These are phyloP conservation scores for Theileria orientalis DNA, from an alignment of 169 alveolate genomes.

Conservation along the genomic window DNA sequence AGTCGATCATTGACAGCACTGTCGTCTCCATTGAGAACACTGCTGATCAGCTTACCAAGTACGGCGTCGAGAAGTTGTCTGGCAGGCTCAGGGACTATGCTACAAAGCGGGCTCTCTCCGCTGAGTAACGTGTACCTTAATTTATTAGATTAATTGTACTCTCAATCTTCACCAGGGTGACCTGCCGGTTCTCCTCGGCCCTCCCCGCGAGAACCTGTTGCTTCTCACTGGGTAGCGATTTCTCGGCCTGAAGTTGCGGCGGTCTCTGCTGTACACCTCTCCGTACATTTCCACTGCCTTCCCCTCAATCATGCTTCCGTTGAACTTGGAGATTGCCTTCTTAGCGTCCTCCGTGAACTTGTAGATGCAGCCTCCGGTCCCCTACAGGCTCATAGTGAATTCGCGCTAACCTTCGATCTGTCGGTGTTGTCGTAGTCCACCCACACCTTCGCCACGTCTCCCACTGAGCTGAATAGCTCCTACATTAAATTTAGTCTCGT, in stretches of 20 bases:
- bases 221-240: background rate
- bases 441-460: slow-evolving; percentile 73
- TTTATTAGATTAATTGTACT: background rate
- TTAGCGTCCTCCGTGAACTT: slow-evolving; percentile 67
- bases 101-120: background rate
- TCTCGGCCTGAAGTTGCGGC: slow-evolving; percentile 6
- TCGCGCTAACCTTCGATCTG: slow-evolving; percentile 73
- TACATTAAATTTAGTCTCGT: background rate
- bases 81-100: slow-evolving; percentile 10
- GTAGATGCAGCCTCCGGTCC: slow-evolving; percentile 76
- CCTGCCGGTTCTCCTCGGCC: background rate
- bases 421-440: slow-evolving; percentile 78
- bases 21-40: slow-evolving; percentile 34
- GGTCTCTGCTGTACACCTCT: slow-evolving; percentile 21
- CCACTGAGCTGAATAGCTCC: slow-evolving; percentile 69
- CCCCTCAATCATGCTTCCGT: slow-evolving; percentile 59
- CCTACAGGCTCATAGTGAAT: slow-evolving; percentile 47
- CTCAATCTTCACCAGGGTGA: slow-evolving; percentile 5
- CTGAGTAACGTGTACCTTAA: background rate
- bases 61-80: slow-evolving; percentile 17
- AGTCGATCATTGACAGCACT: slow-evolving; percentile 40
- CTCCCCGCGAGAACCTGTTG: slow-evolving; percentile 7
- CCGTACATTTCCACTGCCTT: slow-evolving; percentile 43
- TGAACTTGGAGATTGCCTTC: slow-evolving; percentile 58
- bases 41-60: slow-evolving; percentile 9